Evolutionary conservation across 2,329 filamentous ascomycete species (phyloP).

Genomic region (Ophiocordyceps australis): DNA sequence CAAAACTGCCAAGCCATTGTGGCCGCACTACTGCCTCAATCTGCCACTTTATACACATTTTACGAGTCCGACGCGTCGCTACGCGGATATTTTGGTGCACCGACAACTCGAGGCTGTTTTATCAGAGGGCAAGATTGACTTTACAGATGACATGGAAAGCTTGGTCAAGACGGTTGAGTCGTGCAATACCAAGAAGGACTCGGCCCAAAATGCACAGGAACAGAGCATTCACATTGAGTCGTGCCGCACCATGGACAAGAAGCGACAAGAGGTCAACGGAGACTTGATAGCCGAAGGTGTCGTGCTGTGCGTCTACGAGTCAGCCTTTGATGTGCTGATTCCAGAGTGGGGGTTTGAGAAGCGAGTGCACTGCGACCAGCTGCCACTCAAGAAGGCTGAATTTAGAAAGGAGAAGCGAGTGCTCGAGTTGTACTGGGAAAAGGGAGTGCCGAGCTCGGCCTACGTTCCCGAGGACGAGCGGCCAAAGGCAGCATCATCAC

Average conservation of each 20-base stretch:
- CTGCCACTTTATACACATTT: conserved; percentile 93
- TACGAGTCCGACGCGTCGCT: conserved; percentile 85
- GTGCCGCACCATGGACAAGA: conserved; percentile 89
- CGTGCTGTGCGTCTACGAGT: conserved; percentile 94
- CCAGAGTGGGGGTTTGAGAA: conserved; percentile 98
- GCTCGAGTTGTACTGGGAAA: conserved; percentile 98
- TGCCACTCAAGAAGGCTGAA: conserved; percentile 97
- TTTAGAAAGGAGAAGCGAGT: conserved; percentile 93
- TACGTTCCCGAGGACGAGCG: conserved; percentile 96
- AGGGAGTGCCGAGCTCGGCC: conserved; percentile 88
- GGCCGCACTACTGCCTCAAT: conserved; percentile 84
- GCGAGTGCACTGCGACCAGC: conserved; percentile 94
- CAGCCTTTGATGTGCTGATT: conserved; percentile 93
- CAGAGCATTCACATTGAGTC: conserved; percentile 98
- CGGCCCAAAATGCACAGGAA: conserved; percentile 89
- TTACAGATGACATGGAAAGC: conserved; percentile 72
- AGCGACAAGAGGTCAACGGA: conserved; percentile 67
- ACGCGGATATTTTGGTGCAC: conserved; percentile 88
- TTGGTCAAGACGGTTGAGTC: conserved; percentile 85
- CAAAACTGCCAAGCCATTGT: conserved; percentile 59
- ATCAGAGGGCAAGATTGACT: conserved; percentile 66
- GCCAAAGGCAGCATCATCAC: conserved; percentile 61
- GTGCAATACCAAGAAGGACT: conserved; percentile 99
- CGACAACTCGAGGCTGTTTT: conserved; percentile 81
- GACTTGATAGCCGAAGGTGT: conserved; percentile 93